Base-by-base conservation (phyloP, 2,329 filamentous ascomycete genomes). In the Cladosporium oxysporum region DNA sequence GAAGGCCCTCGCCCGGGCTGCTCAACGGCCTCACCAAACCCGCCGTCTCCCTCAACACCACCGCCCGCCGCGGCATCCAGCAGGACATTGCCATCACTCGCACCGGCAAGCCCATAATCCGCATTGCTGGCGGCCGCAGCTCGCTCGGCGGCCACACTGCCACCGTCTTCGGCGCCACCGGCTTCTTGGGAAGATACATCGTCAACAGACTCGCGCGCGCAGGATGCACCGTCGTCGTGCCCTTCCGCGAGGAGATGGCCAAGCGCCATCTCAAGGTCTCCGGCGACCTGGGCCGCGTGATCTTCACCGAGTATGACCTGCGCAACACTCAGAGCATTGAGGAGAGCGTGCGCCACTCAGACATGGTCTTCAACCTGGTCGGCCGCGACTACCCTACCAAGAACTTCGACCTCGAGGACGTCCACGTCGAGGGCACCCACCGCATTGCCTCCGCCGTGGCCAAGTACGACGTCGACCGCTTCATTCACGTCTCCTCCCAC, bases 391-490 rank as follows among this genome's bases (percentile, higher is more conserved):
- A 98, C 79, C 91, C 94, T 70, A 99, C 95, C 73, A 99, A 99
- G 91, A 99, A 99, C 85, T 99, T 97, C 80, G 88, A 90, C 65
- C 85, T 97, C 68, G 90, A 92, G 73, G 94, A 98, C 77, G 93
- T 98, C 50, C 93, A 99, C 75, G 88, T 98, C 47, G 93, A 97
- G 78, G 93, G 94, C 69, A 90, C 91, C 21, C 91, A 96, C 82
- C 90, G 95, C 72, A 99, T 99, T 74, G 92, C 88, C 60, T 92
- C 97, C 77, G 93, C 95, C 62, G 92, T 93, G 62, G 95, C 94
- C 74, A 99, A 99, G 82, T 99, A 99, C 81, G 94, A 99, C 75
- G 88, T 97, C 71, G 95, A 99, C 81, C 90, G 95, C 70, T 99
- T 92, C 80, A 93, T 99, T 70, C 95, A 99, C 74, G 89, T 99